Base-by-base conservation (phyloP, 257 asterid genomes). In the Solanum lycopersicoides region DNA sequence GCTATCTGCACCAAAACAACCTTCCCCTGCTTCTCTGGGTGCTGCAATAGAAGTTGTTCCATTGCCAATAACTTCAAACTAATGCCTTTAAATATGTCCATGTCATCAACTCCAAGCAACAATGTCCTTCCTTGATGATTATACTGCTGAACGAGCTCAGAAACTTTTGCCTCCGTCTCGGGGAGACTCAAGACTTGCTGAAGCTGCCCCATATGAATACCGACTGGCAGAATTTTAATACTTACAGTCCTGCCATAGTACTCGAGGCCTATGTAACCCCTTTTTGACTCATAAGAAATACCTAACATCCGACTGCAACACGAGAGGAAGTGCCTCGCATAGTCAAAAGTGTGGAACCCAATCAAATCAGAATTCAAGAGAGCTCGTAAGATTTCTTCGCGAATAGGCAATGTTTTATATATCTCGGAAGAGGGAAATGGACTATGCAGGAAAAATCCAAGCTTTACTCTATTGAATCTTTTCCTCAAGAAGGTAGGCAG, bases 251-350 rank as follows among this genome's bases (percentile, higher is more conserved):
- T 91, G 32, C 98, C 98, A n/a, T 95, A 95, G 87, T 95, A 95
- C 88, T 95, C 98, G 0, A 95, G 92, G 71, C 98, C 97, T 44
- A 95, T 95, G 86, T 95, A 95, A 80, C 98, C 98, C 92, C 98
- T 90, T 88, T 95, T 95, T 7, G 98, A 95, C 91, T 95, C 98
- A 1, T 95, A 95, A 0, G 98, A 89, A 35, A 95, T 84, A 41
- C 98, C 98, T 34, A 95, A 83, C 98, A 95, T 95, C 84, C 98
- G 94, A 85, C 98, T 91, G 77, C 98, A 95, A 66, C 98, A 95
- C 8, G 98, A 95, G 44, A 95, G 97, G 90, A 95, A 95, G 90
- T 95, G 98, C 63, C 98, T 88, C 11, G 98, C 98, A 44, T 95
- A 95, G 74, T 95, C 98, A 32, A 95, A 95, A 3, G 98, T 95